Base-by-base conservation (phyloP, 2,329 filamentous ascomycete genomes). In the Fusarium incarnatum region DNA sequence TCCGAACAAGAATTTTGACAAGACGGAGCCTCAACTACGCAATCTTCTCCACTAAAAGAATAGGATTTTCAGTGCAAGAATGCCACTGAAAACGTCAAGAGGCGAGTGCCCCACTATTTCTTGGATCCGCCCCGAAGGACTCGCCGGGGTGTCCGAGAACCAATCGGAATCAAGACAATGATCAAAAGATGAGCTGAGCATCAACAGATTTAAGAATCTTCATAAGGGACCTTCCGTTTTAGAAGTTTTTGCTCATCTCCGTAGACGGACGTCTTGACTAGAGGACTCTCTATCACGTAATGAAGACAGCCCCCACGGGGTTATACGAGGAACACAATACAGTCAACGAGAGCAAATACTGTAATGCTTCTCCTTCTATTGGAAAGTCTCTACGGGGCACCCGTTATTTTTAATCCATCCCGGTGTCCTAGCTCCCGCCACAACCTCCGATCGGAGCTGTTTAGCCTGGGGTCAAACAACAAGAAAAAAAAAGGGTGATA, bases 401-500 rank as follows among this genome's bases (percentile, higher is more conserved):
- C 55, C 42, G 22, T 57, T 44, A 47, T 23, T 41, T 42, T 48
- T 40, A 59, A 52, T 34, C 42, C 53, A 40, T 37, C 30, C 37
- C 15, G 27, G 15, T 48, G 56, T 61, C 64, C 65, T 61, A 71
- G 55, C 55, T 70, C 42, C 62, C 65, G 47, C 67, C 64, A 47
- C 67, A 30, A 56, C 57, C 68, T 69, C 68, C 68, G 68, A 71
- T 70, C 68, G 68, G 68, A 71, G 68, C 55, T 22, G 6, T 32
- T 40, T 40, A 20, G 59, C 68, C 64, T 65, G 67, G 68, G 68
- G 64, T 65, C 23, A 23, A 47, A 42, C 30, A 30, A 46, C 63
- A 37, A 8, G 49, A 44, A 32, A 53, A 20, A 52, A 59, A 70
- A 65, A 68, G 40, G 63, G 59, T 45, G 54, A 55, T 58, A 71